phyloP scores from a whole-genome alignment of 2,329 filamentous ascomycete species.

The Trichoderma aggressivum region DNA sequence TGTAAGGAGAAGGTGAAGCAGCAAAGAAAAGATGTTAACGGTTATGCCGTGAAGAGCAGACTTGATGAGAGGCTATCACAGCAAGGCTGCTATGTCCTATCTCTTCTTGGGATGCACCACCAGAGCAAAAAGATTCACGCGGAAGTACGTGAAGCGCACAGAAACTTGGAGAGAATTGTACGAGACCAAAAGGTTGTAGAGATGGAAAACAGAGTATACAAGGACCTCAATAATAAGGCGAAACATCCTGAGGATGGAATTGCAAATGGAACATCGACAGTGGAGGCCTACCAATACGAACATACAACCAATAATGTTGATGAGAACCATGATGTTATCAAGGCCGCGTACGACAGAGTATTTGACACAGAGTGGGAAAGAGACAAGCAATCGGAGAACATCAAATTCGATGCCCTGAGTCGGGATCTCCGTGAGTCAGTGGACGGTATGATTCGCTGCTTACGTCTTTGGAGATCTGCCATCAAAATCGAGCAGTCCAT shows the following conservation, averaged over 20 bases:
- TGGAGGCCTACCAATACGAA: neutral
- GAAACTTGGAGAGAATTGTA: neutral
- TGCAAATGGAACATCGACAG: too few relatives aligned
- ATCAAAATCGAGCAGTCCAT: conserved; percentile 18
- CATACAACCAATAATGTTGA: neutral
- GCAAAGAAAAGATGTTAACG: conserved; percentile 4
- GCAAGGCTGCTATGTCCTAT: conserved; percentile 3
- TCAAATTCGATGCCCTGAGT: neutral
- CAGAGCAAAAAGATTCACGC: neutral
- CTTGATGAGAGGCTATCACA: neutral
- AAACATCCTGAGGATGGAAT: neutral
- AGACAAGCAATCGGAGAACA: neutral
- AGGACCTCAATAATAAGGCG: neutral
- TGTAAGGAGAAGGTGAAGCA: neutral
- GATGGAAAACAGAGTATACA: neutral
- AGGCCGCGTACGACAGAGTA: neutral
- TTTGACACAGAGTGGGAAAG: conserved; percentile 7
- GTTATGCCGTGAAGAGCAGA: neutral
- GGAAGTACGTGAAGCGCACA: neutral
- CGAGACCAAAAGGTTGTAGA: neutral
- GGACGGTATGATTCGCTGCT: conserved; percentile 11
- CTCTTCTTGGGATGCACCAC: neutral
- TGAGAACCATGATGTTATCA: neutral
- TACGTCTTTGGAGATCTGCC: conserved; percentile 19
- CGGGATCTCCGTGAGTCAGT: conserved; percentile 8